These are phyloP conservation scores for Lichtheimia hyalospora DNA, from an alignment of 371 early-diverging fungal species.

Conservation along the genomic window DNA sequence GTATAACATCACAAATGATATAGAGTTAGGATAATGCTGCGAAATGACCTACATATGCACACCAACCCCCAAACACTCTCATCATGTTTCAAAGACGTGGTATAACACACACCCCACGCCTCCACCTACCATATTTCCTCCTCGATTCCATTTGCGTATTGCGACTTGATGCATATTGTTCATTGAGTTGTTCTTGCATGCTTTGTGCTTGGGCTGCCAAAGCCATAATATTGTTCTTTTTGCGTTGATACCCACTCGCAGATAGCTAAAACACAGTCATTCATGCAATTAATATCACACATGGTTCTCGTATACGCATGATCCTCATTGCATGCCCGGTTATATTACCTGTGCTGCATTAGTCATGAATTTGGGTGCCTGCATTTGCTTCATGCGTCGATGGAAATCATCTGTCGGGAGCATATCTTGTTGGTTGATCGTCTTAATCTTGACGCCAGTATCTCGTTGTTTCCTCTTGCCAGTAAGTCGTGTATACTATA, in stretches of 20 bases:
- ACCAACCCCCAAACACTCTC: too few relatives aligned
- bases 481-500: constrained; percentile 41
- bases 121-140: constrained; percentile 64
- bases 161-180: constrained; percentile 63
- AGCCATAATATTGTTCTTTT: constrained; percentile 79
- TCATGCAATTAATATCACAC: too few relatives aligned
- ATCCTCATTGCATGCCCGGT: not conserved
- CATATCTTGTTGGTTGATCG: constrained; percentile 53
- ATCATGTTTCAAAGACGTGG: too few relatives aligned
- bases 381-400: constrained; percentile 20
- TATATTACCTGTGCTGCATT: constrained; percentile 19
- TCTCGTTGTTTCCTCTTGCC: constrained; percentile 48
- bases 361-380: constrained; percentile 25
- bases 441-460: constrained; percentile 42
- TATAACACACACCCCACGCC: not conserved
- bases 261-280: constrained; percentile 18
- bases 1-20: not conserved
- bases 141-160: constrained; percentile 67
- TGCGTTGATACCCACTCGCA: constrained; percentile 59
- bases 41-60: not conserved
- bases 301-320: too few relatives aligned
- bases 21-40: not conserved
- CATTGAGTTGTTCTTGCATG: constrained; percentile 63
- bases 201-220: constrained; percentile 73
- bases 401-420: constrained; percentile 48